Base-by-base conservation (phyloP, 257 asterid species). In the Linderniella brevidens region DNA sequence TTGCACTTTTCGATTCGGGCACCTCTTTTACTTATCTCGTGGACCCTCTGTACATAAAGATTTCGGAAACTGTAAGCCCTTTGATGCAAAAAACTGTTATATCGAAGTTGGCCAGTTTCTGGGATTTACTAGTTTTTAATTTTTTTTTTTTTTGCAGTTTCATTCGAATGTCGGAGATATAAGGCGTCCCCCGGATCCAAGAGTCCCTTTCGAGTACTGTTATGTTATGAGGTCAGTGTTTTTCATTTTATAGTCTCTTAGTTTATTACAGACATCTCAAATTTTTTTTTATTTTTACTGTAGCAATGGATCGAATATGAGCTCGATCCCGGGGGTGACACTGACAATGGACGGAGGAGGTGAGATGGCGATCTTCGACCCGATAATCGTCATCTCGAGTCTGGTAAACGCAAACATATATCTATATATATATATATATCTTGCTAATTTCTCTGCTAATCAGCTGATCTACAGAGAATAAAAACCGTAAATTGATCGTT, bases 21-120 rank as follows among this genome's bases (percentile, higher is more conserved):
- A 85, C 96, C 61, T 85, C 96, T 65, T 81, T 78, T 56, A 76
- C 96, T 8, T 80, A 85, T 66, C 79, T 85, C 41, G 80, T 52
- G 14, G 88, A 78, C 42, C 88, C 93, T 49, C 35, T 63, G 36
- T 85, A 78, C 54, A 54, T 79, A 58, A 58, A 43, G 63, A 64
- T 81, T 60, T 60, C 77, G 48, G 80, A 76, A 32, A 76, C 66
- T 48, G 96, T 85, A 78, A 71, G 79, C 38, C 58, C 46, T 46
- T 39, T 36, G 57, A 57, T 58, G 52, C 40, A 17, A 29, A 18
- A 54, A 54, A 16, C 13, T 29, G 41, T 41, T 13, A 38, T 19
- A 36, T 11, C 13, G 11, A 5, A 19, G 35, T 16, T 16, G 43
- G 49, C 42, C 37, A 53, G 52, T 54, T 52, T 60, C 61, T 48